Conservation (phyloP, 306 rosid genomes). For the Cercis canadensis region DNA sequence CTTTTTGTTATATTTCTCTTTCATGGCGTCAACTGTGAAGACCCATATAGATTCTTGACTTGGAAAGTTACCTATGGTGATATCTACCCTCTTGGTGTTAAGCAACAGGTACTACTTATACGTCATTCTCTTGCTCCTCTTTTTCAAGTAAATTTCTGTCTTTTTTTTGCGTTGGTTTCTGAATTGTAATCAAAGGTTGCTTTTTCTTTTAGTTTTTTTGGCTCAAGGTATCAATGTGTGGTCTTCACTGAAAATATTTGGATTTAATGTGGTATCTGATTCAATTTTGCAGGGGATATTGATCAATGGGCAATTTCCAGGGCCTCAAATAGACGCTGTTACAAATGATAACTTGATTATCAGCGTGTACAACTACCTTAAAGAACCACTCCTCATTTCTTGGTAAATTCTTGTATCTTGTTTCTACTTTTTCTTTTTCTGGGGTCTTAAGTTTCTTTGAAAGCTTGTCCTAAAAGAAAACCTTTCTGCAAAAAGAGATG, state of each 20-base stretch:
- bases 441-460: conserved; percentile 3
- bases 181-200: background rate
- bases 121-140: background rate
- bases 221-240: conserved; percentile 1
- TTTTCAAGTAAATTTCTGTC: background rate
- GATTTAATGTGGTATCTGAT: conserved; percentile 24
- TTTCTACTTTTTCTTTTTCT: background rate
- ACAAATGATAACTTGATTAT: conserved; percentile 90
- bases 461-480: background rate
- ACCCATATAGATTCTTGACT: conserved; percentile 79
- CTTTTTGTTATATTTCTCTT: conserved; percentile 34
- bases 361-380: conserved; percentile 77
- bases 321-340: conserved; percentile 96
- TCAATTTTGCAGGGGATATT: conserved; percentile 77
- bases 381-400: conserved; percentile 88
- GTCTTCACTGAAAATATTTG: background rate
- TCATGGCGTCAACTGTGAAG: conserved; percentile 62
- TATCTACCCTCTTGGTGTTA: conserved; percentile 89
- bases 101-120: conserved; percentile 69
- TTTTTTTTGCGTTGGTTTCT: background rate
- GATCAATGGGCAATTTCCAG: conserved; percentile 96
- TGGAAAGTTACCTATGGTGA: conserved; percentile 95
- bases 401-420: conserved; percentile 54
- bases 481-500: conserved; percentile 18
- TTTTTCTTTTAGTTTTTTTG: background rate